Evolutionary conservation across 108 stramenopile genomes (phyloP).

Genomic region (Stephanodiscus minutulus): DNA sequence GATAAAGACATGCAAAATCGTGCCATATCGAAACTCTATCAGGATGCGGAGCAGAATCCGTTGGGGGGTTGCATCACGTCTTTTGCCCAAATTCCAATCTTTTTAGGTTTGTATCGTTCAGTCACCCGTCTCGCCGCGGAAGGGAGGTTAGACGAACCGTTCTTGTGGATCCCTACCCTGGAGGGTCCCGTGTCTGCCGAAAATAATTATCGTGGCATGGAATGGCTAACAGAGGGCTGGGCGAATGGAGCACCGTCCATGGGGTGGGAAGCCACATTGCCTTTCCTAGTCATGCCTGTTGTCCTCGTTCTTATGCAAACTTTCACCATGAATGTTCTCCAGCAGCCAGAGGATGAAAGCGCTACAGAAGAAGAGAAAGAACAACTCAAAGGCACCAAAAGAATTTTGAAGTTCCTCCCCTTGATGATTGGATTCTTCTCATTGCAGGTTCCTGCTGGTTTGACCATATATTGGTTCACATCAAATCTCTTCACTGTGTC

Average conservation of each 20-base stretch:
- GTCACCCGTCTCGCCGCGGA: slow-evolving; percentile 86
- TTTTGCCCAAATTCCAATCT: slow-evolving; percentile 91
- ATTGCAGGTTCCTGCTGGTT: slow-evolving; percentile 94
- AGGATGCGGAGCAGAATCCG: slow-evolving; percentile 94
- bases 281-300: slow-evolving; percentile 90
- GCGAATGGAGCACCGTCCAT: slow-evolving; percentile 67
- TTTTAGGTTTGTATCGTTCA: slow-evolving; percentile 92
- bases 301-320: slow-evolving; percentile 87
- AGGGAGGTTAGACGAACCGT: slow-evolving; percentile 86
- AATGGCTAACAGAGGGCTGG: slow-evolving; percentile 84
- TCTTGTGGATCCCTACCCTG: slow-evolving; percentile 93
- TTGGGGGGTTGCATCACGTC: slow-evolving; percentile 90
- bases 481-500: slow-evolving; percentile 88
- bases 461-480: slow-evolving; percentile 96
- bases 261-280: slow-evolving; percentile 93
- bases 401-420: slow-evolving; percentile 89
- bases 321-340: slow-evolving; percentile 82
- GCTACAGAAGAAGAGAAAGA: slow-evolving; percentile 67
- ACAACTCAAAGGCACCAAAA: slow-evolving; percentile 64
- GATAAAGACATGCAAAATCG: slow-evolving; percentile 88
- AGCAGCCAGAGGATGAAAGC: slow-evolving; percentile 77
- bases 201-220: slow-evolving; percentile 74
- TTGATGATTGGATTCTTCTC: slow-evolving; percentile 94
- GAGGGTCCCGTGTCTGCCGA: slow-evolving; percentile 90
- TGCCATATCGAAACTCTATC: slow-evolving; percentile 88